Conservation (phyloP, 2,329 filamentous ascomycete genomes). For the Fusarium sp. region DNA sequence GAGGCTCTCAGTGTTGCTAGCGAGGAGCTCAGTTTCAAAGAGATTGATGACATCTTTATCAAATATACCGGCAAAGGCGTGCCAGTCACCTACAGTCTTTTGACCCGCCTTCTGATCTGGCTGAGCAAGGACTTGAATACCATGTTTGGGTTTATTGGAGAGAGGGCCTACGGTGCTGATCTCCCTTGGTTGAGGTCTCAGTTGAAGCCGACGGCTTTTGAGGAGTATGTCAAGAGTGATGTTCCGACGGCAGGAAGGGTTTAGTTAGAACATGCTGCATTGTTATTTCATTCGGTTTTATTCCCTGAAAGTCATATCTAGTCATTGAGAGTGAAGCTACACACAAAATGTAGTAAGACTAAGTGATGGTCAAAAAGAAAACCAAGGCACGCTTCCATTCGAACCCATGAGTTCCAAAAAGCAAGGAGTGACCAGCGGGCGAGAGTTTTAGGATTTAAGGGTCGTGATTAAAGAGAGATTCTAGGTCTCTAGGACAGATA, state of each 20-base stretch:
- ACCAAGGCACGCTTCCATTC: background rate
- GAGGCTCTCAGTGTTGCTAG: constrained; percentile 43
- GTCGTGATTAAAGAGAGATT: background rate
- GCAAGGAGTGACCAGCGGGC: constrained; percentile 2
- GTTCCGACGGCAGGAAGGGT: constrained; percentile 8
- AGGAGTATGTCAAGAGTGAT: constrained; percentile 33
- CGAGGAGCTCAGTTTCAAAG: constrained; percentile 41
- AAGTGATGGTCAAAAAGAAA: background rate
- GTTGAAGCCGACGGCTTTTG: constrained; percentile 40
- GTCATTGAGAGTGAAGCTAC: background rate
- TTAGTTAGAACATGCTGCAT: background rate
- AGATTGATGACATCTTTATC: constrained; percentile 37
- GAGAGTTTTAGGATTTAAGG: constrained; percentile 6
- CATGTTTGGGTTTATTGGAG: constrained; percentile 41
- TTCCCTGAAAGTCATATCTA: background rate
- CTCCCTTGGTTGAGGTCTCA: constrained; percentile 32
- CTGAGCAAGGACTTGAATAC: constrained; percentile 38
- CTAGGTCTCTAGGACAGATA: constrained; percentile 12
- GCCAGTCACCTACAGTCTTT: constrained; percentile 35
- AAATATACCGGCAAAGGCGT: constrained; percentile 38
- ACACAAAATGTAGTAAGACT: background rate
- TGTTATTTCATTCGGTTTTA: background rate
- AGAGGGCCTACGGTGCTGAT: constrained; percentile 41
- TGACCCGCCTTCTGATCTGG: constrained; percentile 41
- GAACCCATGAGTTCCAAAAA: constrained; percentile 12